Evolutionary conservation across 345 rosid genomes (phyloP).

Genomic region (Salix koriyanagi): DNA sequence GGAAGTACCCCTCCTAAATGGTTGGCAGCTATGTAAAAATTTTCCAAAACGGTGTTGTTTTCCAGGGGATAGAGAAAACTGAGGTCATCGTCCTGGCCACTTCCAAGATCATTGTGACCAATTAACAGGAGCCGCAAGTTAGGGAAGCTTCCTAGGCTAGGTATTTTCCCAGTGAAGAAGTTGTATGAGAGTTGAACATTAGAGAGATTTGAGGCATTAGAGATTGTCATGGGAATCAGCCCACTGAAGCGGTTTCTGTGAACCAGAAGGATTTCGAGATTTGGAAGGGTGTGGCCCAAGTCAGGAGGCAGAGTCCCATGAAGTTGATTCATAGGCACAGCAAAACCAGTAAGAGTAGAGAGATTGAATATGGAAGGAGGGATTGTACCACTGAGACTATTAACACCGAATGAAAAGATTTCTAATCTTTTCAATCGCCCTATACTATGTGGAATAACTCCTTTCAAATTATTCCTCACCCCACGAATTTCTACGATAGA

Average conservation of each 20-base stretch:
- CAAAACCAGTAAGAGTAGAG: not conserved
- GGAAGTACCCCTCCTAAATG: not conserved
- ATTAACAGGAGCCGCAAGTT: not conserved
- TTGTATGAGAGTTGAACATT: not conserved
- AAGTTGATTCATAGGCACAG: not conserved
- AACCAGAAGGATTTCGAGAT: not conserved
- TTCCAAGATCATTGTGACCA: not conserved
- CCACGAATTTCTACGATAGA: not conserved
- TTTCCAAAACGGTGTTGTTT: not conserved
- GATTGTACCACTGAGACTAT: conserved; percentile 16
- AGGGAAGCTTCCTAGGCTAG: not conserved
- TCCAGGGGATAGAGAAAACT: not conserved
- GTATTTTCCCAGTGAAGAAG: not conserved
- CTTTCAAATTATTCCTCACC: not conserved
- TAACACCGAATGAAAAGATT: not conserved
- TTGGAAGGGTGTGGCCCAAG: conserved; percentile 14
- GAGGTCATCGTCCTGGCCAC: not conserved
- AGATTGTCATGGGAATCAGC: not conserved
- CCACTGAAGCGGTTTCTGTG: not conserved
- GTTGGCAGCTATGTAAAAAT: not conserved
- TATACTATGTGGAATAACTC: conserved; percentile 19
- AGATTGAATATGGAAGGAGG: conserved; percentile 1
- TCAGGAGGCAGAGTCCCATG: conserved; percentile 18
- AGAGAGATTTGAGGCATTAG: not conserved
- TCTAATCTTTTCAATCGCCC: conserved; percentile 19